These are phyloP conservation scores for Plectranthus barbatus DNA, from an alignment of 257 asterid species.

Conservation along the genomic window DNA sequence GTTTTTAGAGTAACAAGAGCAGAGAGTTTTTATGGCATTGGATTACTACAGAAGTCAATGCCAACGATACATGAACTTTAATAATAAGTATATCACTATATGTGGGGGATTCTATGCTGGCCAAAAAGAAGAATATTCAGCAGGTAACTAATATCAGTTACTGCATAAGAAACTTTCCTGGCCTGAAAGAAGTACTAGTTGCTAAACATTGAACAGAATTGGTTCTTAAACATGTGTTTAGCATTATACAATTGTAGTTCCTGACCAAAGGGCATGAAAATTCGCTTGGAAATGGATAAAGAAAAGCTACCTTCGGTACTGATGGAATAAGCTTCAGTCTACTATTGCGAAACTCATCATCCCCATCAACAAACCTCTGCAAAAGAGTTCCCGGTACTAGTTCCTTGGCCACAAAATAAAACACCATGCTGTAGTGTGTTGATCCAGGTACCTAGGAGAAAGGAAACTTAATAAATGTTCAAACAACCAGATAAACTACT, in stretches of 20 bases:
- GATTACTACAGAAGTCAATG: no score
- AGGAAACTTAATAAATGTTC: slow-evolving; percentile 4
- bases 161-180: not conserved
- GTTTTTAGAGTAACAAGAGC: no score
- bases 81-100: no score
- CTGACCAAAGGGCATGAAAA: not conserved
- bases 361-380: slow-evolving; percentile 94
- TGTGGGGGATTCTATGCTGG: no score
- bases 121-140: not conserved
- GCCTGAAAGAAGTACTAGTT: not conserved
- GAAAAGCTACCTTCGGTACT: slow-evolving; percentile 82
- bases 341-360: slow-evolving; percentile 92
- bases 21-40: no score
- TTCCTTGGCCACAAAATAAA: slow-evolving; percentile 70
- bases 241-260: not conserved
- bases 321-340: slow-evolving; percentile 95
- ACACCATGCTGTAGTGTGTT: slow-evolving; percentile 96
- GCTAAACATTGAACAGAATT: no score
- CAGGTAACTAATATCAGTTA: not conserved
- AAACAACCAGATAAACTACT: slow-evolving; percentile 11
- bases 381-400: slow-evolving; percentile 71
- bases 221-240: no score
- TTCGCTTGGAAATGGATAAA: not conserved
- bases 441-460: slow-evolving; percentile 82
- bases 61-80: no score